These are phyloP conservation scores for Colletotrichum paranaense DNA, from an alignment of 2,329 filamentous ascomycete genomes.

Conservation along the genomic window DNA sequence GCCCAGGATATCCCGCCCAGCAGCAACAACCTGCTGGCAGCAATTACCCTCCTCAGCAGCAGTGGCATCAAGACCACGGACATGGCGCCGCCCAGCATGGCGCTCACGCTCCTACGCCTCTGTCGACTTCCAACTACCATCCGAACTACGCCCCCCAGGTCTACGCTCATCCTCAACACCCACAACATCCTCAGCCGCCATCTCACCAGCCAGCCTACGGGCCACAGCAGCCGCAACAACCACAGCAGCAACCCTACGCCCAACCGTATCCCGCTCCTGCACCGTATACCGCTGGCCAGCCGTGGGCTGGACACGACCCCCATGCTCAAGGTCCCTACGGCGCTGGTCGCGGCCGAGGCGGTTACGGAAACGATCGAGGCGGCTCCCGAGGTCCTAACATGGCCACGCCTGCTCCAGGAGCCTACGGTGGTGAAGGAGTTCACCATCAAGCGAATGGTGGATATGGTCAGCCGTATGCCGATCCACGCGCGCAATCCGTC, in stretches of 20 bases:
- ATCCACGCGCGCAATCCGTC: slow-evolving; percentile 49
- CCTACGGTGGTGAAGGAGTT: slow-evolving; percentile 42
- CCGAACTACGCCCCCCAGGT: slow-evolving; percentile 68
- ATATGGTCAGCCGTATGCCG: slow-evolving; percentile 54
- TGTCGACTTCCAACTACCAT: slow-evolving; percentile 67
- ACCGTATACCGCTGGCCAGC: slow-evolving; percentile 44
- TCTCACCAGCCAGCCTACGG: slow-evolving; percentile 58
- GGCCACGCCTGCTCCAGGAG: slow-evolving; percentile 47
- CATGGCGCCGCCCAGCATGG: slow-evolving; percentile 47
- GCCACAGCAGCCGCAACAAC: slow-evolving; percentile 51
- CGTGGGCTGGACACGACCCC: slow-evolving; percentile 48
- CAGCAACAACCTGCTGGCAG: slow-evolving; percentile 52
- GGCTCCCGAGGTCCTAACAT: slow-evolving; percentile 48
- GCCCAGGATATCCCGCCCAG: slow-evolving; percentile 42
- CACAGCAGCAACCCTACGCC: slow-evolving; percentile 48
- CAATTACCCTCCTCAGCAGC: slow-evolving; percentile 52
- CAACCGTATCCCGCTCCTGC: slow-evolving; percentile 50
- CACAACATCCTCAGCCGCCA: slow-evolving; percentile 36
- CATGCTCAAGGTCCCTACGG: slow-evolving; percentile 51
- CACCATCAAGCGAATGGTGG: slow-evolving; percentile 47
- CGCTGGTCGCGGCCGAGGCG: slow-evolving; percentile 53
- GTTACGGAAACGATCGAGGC: slow-evolving; percentile 57
- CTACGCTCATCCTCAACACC: slow-evolving; percentile 56
- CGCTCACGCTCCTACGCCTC: slow-evolving; percentile 57
- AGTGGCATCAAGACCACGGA: slow-evolving; percentile 54